Evolutionary conservation across 164 flowering plant species (phyloP), one percentile per base, ranked within the genome.

Genomic region (Berberis vulgaris): DNA sequence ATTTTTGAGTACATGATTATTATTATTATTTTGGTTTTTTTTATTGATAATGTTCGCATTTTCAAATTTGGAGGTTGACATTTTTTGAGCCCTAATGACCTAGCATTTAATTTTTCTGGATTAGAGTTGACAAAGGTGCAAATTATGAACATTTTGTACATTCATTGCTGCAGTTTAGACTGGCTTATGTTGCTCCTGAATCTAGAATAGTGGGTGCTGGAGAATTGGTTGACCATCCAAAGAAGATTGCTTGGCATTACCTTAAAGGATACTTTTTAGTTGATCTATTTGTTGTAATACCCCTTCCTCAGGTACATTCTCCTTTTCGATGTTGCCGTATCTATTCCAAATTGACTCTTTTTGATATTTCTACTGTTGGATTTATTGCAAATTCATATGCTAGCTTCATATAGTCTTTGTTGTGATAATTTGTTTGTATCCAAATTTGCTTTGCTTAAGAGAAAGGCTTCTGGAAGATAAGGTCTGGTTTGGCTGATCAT

Each of bases 171-270:
- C 94, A 91, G 97, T 91, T 91, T 68, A 82, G 92, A 74, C 65
- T 91, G 67, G 96, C 97, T 54, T 91, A 84, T 78, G 85, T 93
- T 66, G 82, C 89, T 74, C 97, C 98, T 5, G 97, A 89, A 72
- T 82, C 98, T 26, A 81, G 79, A 74, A 89, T 88, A 55, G 87
- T 86, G 59, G 98, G 97, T 72, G 83, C 97, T 68, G 97, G 97
- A 47, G 96, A 84, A 60, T 76, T 89, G 70, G 96, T 88, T 69
- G 91, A 85, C 68, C 81, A 88, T 46, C 98, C 98, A 53, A 85
- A 74, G 67, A 80, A 74, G 74, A 86, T 93, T 65, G 97, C 94
- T 72, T 63, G 65, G n/a, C 71, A 86, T 72, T 93, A 93, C 68
- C 74, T 89, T 13, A n/a, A 6, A 2, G 80, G 89, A 65, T 77